Base-by-base conservation (phyloP, 176 grass and related monocot species). In the Triticum aestivum region DNA sequence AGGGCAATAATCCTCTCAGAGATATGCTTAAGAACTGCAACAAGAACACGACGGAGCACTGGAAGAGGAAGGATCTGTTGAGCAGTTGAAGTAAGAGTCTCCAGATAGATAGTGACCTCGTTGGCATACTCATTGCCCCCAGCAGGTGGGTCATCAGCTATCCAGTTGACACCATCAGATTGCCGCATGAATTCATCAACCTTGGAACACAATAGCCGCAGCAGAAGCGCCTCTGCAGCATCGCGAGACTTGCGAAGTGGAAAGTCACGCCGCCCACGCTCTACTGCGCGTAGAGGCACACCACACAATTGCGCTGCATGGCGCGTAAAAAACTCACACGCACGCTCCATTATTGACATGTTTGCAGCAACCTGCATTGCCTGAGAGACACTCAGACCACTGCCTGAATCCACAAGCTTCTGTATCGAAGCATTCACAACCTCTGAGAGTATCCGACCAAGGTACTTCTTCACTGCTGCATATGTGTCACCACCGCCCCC, bases 351-450 rank as follows among this genome's bases (percentile, higher is more conserved):
- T 13, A 97, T 87, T 15, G 89, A 88, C 94, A 99, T 96, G 63
- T 99, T 99, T 9, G 97, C 94, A 58, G 94, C 94, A 73, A 97
- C 92, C 79, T 99, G 94, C 94, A 99, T 99, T 5, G 97, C 97
- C 80, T 96, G 92, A 59, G 94, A 99, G 41, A 95, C 94, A 27
- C 93, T 90, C 34, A 99, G 90, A 67, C 90, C 90, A 51, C 86
- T 74, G 5, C 97, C 92, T 23, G 89, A 89, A 24, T 94, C 89
- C 15, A 94, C 87, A 79, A 96, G 89, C 64, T 83, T 91, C 65
- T 91, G 65, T 67, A 99, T 96, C n/a, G 89, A 83, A 47, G 75
- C 82, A 35, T 99, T 90, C 4, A 96, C 82, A 41, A 92, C 94
- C 58, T 96, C 97, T 23, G 65, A 84, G 51, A 99, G 94, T 66